Base-by-base conservation (phyloP, 805 yeast species). In the Candida sithepensis region DNA sequence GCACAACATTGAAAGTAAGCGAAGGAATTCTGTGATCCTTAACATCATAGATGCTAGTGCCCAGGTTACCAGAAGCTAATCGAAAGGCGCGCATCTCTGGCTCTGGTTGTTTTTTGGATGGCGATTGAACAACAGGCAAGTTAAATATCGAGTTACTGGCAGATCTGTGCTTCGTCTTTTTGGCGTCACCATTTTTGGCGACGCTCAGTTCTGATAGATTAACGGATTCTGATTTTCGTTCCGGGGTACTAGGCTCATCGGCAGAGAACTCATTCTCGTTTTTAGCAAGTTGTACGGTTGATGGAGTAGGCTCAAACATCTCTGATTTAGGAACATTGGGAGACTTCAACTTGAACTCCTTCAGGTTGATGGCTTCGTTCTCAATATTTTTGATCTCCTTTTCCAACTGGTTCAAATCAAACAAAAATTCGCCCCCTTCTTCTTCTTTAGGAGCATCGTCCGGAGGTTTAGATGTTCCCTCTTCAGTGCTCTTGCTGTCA, bases 301-400 rank as follows among this genome's bases (percentile, higher is more conserved):
- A 39, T 28, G 37, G 41, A 3, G 19, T 21, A 3, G 43, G 40
- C 20, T 42, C 47, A 13, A 14, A 38, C 20, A 28, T 23, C 22
- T 34, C 33, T n/a, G 37, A 19, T 10, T 24, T 38, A n/a, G 37
- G 19, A n/a, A 36, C 41, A 24, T 16, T 41, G 19, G 50, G 42
- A 16, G 51, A 39, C 38, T 44, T 46, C 40, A 57, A 43, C 26
- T 53, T 56, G 45, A 58, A 58, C 41, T 54, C 51, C 41, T 58
- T 56, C 39, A 57, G 24, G 14, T 48, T 47, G 9, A 43, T 53
- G 1, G 72, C 72, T 36, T 70, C 59, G 24, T 60, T 54, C 46
- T 74, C 78, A 18, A 78, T 73, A 36, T 69, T 75, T 18, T 66
- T 61, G 36, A 77, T 73, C 55, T 78, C 80, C 30, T 66, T 54